These are phyloP conservation scores for Ganoderma resinaceum DNA, from an alignment of 1,284 basidiomycete genomes.

Conservation along the genomic window DNA sequence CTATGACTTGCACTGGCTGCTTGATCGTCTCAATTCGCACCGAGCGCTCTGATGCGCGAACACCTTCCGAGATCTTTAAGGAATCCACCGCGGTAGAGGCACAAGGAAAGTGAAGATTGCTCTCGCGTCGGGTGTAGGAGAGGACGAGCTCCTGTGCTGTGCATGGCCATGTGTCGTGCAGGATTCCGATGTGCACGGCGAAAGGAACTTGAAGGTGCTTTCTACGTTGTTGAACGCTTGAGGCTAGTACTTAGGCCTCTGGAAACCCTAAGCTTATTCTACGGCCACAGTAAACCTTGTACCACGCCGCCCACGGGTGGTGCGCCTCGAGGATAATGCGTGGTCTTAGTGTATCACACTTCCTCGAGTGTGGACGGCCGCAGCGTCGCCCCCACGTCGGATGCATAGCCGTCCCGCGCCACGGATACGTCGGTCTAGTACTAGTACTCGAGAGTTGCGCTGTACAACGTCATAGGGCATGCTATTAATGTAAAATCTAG, in stretches of 20 bases:
- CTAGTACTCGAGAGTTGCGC: no score
- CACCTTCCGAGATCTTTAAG: background rate
- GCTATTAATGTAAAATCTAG: no score
- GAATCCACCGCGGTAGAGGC: background rate
- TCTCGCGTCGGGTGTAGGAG: background rate
- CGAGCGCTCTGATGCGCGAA: background rate
- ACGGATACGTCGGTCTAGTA: no score
- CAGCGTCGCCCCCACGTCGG: background rate
- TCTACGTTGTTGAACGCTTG: background rate
- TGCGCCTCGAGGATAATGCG: background rate
- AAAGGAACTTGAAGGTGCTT: background rate
- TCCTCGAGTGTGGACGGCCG: background rate
- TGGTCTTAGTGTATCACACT: background rate
- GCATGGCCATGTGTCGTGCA: no score
- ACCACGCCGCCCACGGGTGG: background rate
- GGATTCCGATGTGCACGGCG: background rate
- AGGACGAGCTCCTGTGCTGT: background rate
- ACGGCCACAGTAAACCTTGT: background rate
- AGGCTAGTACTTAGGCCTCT: background rate
- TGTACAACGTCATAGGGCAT: no score
- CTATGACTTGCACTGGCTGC: background rate
- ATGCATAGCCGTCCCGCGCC: background rate
- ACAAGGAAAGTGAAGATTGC: background rate
- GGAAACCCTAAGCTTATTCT: background rate
- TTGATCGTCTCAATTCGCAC: background rate